Conservation (phyloP, 176 grass and related monocot species). For the Carex parvula region DNA sequence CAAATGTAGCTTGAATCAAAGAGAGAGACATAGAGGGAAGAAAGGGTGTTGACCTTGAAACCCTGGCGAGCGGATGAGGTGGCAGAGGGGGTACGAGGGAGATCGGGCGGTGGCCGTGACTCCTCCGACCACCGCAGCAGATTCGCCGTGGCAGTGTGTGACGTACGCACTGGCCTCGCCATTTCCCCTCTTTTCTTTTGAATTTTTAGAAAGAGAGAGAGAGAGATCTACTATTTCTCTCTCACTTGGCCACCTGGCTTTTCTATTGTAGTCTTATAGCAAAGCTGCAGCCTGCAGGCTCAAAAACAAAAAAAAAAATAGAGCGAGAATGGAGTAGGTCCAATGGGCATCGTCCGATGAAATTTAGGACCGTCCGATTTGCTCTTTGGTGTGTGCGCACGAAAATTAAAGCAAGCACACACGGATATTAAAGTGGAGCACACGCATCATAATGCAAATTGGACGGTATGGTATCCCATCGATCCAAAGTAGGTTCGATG, state of each 20-base stretch:
- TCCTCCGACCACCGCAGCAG: conserved; percentile 76
- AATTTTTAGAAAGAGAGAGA: not conserved
- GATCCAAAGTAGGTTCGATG: no score
- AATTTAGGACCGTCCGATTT: no score
- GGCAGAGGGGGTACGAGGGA: conserved; percentile 18
- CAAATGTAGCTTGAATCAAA: not conserved
- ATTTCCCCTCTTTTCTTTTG: conserved; percentile 32
- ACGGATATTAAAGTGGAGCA: no score
- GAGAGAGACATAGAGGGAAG: not conserved
- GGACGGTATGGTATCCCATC: no score
- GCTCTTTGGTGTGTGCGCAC: no score
- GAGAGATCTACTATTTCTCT: not conserved
- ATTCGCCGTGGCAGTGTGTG: conserved; percentile 64
- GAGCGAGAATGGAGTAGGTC: no score
- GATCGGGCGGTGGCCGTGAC: conserved; percentile 18
- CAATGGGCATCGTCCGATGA: no score
- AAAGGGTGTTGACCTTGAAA: conserved; percentile 38
- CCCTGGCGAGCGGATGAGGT: conserved; percentile 37
- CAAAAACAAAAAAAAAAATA: not conserved
- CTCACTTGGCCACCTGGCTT: not conserved
- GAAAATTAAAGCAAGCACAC: no score
- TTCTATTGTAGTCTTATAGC: conserved; percentile 14
- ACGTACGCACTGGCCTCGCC: conserved; percentile 58
- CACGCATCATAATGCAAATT: no score
- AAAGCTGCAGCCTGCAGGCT: conserved; percentile 1